phyloP scores from a whole-genome alignment of 805 yeast species.

The Kodamaea nitidulidarum region DNA sequence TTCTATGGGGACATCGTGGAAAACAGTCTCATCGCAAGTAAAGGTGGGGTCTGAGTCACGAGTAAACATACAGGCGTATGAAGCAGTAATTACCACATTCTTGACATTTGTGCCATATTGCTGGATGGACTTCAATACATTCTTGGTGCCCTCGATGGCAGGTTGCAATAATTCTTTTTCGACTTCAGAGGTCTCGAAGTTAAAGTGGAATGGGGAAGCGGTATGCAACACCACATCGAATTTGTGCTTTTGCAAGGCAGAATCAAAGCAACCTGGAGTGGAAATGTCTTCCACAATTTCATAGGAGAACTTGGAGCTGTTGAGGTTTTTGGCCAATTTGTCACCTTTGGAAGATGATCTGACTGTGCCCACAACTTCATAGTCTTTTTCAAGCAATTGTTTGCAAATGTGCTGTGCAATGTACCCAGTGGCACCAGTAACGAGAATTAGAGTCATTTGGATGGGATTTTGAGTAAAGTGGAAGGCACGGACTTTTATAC shows the following conservation, averaged over 20 bases:
- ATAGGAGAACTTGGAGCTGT: constrained; percentile 29
- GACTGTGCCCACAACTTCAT: constrained; percentile 49
- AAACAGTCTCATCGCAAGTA: constrained; percentile 12
- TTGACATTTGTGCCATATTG: constrained; percentile 38
- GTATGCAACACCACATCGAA: constrained; percentile 57
- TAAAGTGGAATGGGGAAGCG: constrained; percentile 55
- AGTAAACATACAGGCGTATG: constrained; percentile 47
- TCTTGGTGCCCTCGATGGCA: constrained; percentile 52
- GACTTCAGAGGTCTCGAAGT: constrained; percentile 31
- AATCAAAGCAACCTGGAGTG: constrained; percentile 42
- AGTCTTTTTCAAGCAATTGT: constrained; percentile 34
- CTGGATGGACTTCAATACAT: constrained; percentile 48
- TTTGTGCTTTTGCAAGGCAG: constrained; percentile 42
- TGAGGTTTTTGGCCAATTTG: constrained; percentile 11
- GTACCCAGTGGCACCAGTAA: constrained; percentile 52
- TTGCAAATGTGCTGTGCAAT: constrained; percentile 44
- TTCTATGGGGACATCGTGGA: constrained; percentile 17
- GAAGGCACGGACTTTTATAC: no score
- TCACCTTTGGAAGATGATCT: constrained; percentile 32
- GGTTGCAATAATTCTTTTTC: constrained; percentile 53
- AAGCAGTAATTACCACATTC: constrained; percentile 46
- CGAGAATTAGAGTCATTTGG: constrained; percentile 25
- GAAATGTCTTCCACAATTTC: constrained; percentile 46
- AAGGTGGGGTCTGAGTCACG: constrained; percentile 9
- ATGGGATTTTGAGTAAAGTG: no score